Conservation (phyloP, 148 eudicot species). For the Salicornia ramosissima region DNA sequence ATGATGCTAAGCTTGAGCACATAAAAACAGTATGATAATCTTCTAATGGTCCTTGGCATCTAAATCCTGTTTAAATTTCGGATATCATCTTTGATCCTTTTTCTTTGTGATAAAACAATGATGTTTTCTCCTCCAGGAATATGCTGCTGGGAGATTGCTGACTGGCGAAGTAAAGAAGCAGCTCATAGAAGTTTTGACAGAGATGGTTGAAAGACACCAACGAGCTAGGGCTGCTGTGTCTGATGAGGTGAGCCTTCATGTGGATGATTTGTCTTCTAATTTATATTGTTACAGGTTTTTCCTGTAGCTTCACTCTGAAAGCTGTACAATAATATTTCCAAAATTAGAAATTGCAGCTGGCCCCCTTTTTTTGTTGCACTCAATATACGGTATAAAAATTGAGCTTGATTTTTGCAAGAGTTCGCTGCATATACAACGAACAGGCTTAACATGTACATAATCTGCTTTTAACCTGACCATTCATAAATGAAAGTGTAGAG, state of each 20-base stretch:
- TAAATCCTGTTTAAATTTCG: not conserved
- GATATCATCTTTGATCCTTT: not conserved
- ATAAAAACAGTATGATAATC: conserved; percentile 54
- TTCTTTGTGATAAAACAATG: not conserved
- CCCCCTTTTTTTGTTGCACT: not conserved
- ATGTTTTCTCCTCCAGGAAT: conserved; percentile 45
- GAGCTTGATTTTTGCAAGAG: not conserved
- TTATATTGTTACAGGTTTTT: not conserved
- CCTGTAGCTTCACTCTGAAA: not conserved
- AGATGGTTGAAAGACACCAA: conserved; percentile 80
- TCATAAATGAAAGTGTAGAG: not conserved
- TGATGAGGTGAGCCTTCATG: conserved; percentile 57
- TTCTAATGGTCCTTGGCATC: conserved; percentile 3
- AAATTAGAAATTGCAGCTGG: not conserved
- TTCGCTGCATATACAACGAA: not conserved
- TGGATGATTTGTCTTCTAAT: not conserved
- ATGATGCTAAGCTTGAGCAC: conserved; percentile 85
- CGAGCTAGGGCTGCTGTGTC: conserved; percentile 87
- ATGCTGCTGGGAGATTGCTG: conserved; percentile 84
- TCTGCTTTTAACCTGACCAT: not conserved
- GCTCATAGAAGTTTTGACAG: conserved; percentile 75
- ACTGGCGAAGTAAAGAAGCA: conserved; percentile 90
- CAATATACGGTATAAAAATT: no score
- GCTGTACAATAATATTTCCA: not conserved
- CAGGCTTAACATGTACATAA: not conserved